Conservation (phyloP, 805 yeast species). For the Cyberlindnera petersonii region DNA sequence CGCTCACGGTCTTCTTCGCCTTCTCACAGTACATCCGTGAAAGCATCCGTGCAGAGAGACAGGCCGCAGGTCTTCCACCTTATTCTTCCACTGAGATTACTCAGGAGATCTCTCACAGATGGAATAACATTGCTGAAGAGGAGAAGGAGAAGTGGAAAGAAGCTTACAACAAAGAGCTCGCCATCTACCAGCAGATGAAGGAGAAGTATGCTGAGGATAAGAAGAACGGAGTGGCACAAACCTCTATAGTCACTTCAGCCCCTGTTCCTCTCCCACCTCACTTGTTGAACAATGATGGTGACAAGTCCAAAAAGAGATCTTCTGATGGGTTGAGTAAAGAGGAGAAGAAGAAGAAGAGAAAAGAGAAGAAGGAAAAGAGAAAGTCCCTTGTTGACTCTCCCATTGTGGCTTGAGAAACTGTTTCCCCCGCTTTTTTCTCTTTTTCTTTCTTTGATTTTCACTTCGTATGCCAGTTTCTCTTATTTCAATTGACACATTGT, state of each 20-base stretch:
- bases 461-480: not conserved
- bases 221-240: conserved; percentile 34
- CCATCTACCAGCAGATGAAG: conserved; percentile 42
- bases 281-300: conserved; percentile 14
- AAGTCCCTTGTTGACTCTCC: conserved; percentile 20
- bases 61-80: conserved; percentile 52
- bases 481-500: not conserved
- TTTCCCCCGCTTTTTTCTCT: not conserved
- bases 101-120: conserved; percentile 69
- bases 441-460: not conserved
- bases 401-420: not conserved
- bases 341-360: conserved; percentile 49
- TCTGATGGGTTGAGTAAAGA: conserved; percentile 31
- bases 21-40: conserved; percentile 75
- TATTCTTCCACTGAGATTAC: conserved; percentile 75
- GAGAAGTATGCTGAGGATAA: conserved; percentile 44
- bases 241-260: conserved; percentile 33
- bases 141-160: conserved; percentile 74
- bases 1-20: conserved; percentile 80
- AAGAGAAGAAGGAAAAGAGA: conserved; percentile 50
- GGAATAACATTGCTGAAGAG: conserved; percentile 68
- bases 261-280: conserved; percentile 39
- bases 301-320: conserved; percentile 34
- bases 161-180: conserved; percentile 42
- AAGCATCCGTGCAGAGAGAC: conserved; percentile 64